These are phyloP conservation scores for Mimosa bimucronata DNA, from an alignment of 306 rosid genomes.

Conservation along the genomic window DNA sequence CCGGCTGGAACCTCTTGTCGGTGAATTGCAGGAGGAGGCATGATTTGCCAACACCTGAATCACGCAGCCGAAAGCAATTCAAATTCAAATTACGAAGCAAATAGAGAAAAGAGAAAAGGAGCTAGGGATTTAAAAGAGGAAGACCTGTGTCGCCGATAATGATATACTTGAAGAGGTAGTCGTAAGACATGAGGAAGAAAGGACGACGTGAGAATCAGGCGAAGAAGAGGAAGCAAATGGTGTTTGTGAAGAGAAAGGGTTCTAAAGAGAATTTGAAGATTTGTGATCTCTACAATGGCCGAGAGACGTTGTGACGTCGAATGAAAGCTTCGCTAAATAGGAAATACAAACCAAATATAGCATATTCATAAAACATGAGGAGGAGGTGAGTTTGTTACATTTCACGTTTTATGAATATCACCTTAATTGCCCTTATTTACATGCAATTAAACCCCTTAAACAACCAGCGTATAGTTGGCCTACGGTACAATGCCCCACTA, in stretches of 20 bases:
- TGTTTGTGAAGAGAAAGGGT: background rate
- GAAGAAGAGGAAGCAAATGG: background rate
- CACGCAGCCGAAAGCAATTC: constrained; percentile 31
- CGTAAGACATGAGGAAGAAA: constrained; percentile 70
- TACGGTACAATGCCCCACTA: too few species aligned
- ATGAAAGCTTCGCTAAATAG: background rate
- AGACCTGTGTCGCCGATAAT: constrained; percentile 98
- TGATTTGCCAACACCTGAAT: constrained; percentile 90
- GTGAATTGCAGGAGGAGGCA: constrained; percentile 93
- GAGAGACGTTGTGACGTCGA: background rate
- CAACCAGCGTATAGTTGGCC: too few species aligned
- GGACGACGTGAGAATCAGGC: constrained; percentile 35
- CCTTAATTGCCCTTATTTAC: too few species aligned
- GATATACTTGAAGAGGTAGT: constrained; percentile 95
- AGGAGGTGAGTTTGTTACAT: background rate
- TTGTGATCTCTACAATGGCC: background rate
- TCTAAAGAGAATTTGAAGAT: background rate
- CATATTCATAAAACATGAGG: background rate
- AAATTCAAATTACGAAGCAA: constrained; percentile 31
- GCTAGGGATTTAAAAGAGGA: background rate
- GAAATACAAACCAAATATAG: background rate
- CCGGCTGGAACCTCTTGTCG: constrained; percentile 95
- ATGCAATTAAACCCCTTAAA: background rate
- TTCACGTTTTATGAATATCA: background rate
- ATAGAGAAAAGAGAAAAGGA: constrained; percentile 6